Conservation (phyloP, 2,329 filamentous ascomycete genomes). For the Penicillium sp. region DNA sequence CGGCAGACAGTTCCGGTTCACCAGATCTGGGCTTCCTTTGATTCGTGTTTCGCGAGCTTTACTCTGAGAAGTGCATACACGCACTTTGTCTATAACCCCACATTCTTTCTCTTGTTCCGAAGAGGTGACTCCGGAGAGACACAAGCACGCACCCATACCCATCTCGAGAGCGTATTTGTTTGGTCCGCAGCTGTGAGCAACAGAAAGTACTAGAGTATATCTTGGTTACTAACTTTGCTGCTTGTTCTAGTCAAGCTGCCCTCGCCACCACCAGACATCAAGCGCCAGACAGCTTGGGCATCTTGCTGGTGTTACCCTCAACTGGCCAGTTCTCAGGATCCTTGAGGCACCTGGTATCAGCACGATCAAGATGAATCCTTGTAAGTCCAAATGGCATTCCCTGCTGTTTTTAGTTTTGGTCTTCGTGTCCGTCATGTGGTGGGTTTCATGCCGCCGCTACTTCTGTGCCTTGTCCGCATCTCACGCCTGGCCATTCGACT, state of each 20-base stretch:
- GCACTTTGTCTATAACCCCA: no score
- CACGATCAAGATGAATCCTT: constrained; percentile 25
- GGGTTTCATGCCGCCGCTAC: not conserved
- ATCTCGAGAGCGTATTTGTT: no score
- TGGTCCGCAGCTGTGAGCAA: no score
- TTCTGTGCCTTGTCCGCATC: constrained; percentile 18
- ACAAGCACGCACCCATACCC: no score
- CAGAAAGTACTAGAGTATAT: no score
- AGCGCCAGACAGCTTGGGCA: constrained; percentile 18
- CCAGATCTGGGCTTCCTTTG: no score
- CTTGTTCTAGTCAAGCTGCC: constrained; percentile 13
- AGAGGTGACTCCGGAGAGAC: no score
- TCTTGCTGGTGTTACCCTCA: constrained; percentile 25
- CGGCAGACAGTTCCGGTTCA: no score
- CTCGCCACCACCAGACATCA: constrained; percentile 20
- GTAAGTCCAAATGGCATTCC: constrained; percentile 15
- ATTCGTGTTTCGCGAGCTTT: no score
- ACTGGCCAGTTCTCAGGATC: constrained; percentile 21
- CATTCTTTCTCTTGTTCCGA: no score
- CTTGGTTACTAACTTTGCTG: constrained; percentile 16
- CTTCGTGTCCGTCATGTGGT: constrained; percentile 6
- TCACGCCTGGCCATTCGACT: constrained; percentile 12
- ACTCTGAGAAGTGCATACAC: no score
- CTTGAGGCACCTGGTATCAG: constrained; percentile 24
- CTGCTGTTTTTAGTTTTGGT: constrained; percentile 1